Base-by-base conservation (phyloP, 2,329 filamentous ascomycete species). In the Curvularia hawaiiensis region DNA sequence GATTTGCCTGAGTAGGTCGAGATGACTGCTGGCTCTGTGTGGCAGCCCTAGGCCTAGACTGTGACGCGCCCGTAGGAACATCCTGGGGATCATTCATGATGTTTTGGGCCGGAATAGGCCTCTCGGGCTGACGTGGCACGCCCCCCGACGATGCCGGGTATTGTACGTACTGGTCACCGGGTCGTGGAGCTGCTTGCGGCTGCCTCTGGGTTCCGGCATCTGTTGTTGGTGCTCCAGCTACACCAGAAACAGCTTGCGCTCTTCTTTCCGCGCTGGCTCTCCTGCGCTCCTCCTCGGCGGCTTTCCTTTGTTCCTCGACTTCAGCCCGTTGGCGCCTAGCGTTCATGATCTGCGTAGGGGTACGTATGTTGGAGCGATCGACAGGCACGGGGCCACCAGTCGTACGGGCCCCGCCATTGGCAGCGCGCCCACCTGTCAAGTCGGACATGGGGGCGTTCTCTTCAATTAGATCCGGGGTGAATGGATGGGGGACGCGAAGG, bases 391-490 rank as follows among this genome's bases (percentile, higher is more conserved):
- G 80, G 20, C 82, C 84, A 52, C 78, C 75, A 18, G 79, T 77
- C 44, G 81, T 78, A 64, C 83, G 80, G 49, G 83, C 77, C 63
- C 85, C 86, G 66, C 85, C 86, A 81, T 87, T 86, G 67, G 80
- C 77, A 67, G 78, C 78, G 55, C 84, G 82, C 59, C 79, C 83
- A 72, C 86, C 85, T 71, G 86, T 83, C 68, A 97, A 83, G 76
- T 97, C 93, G 67, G 93, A 90, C 93, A 99, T 98, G 70, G 87
- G 86, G 67, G 93, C 91, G 84, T 91, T 90, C 81, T 96, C 91
- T 82, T 99, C 95, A 60, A 88, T 84, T 66, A 88, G 80, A 77
- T 97, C 92, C 24, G 90, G 84, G 9, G 92, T 96, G 78, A 98
- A 96, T 48, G 87, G 82, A 65, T 92, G 85, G 2, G 94, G 92